These are phyloP conservation scores for Paramyrothecium sp. DNA, from an alignment of 2,329 filamentous ascomycete genomes.

Conservation along the genomic window DNA sequence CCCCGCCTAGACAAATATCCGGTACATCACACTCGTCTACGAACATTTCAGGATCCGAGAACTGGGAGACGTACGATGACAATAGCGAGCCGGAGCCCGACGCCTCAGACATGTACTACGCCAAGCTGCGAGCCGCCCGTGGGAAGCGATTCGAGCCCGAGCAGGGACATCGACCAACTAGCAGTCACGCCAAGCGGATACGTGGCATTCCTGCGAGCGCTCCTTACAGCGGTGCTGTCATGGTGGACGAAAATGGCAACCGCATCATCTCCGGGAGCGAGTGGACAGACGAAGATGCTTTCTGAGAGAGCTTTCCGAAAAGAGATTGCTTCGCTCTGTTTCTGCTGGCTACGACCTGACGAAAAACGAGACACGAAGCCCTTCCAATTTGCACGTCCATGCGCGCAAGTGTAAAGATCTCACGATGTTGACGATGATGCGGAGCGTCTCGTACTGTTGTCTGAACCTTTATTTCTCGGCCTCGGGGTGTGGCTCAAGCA, in stretches of 20 bases:
- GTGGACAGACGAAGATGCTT: slow-evolving; percentile 66
- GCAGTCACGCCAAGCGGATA: slow-evolving; percentile 50
- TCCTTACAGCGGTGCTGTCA: slow-evolving; percentile 44
- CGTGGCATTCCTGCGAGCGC: slow-evolving; percentile 51
- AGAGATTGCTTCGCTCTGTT: not conserved
- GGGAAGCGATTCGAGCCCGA: slow-evolving; percentile 62
- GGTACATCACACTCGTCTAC: slow-evolving; percentile 73
- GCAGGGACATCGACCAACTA: slow-evolving; percentile 36
- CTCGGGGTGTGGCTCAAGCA: not conserved
- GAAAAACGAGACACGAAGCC: not conserved
- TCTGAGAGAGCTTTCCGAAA: slow-evolving; percentile 30
- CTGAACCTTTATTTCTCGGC: not conserved
- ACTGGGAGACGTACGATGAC: slow-evolving; percentile 97
- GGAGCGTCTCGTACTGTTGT: not conserved
- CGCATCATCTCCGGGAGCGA: slow-evolving; percentile 63
- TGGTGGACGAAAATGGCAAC: slow-evolving; percentile 58
- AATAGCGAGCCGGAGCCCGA: slow-evolving; percentile 75
- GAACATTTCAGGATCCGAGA: slow-evolving; percentile 79
- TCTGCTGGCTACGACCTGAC: not conserved
- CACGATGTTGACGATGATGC: not conserved
- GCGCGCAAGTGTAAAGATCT: not conserved
- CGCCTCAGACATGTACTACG: slow-evolving; percentile 75
- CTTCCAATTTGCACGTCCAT: not conserved
- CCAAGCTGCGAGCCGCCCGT: slow-evolving; percentile 68
- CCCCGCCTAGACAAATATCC: slow-evolving; percentile 60